A percentile compares a stretch with the other conserved stretches of the same genome.
These are phyloP conservation scores for Puccinia novopanici DNA, from an alignment of 1,284 basidiomycete species.

Conservation along the genomic window DNA sequence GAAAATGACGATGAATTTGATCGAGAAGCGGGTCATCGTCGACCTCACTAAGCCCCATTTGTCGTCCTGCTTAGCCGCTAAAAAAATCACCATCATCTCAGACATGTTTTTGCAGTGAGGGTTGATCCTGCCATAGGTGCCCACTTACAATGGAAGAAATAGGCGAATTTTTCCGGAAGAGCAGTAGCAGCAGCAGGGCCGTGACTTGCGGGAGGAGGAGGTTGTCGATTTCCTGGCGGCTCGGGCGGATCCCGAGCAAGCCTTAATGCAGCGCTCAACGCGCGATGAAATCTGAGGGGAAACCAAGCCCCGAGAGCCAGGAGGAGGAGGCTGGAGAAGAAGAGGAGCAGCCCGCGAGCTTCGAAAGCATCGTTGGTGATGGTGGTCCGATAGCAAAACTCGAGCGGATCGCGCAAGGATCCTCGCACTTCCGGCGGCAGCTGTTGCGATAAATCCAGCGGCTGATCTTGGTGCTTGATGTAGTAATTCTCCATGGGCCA, in stretches of 20 bases:
- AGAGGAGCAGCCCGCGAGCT: constrained; percentile 69
- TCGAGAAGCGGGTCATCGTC: neutral
- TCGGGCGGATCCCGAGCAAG: neutral
- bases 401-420: constrained; percentile 61
- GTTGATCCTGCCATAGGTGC: neutral
- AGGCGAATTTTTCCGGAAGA: neutral
- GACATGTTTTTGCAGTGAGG: neutral
- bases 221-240: neutral
- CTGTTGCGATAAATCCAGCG: constrained; percentile 56
- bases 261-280: constrained; percentile 62
- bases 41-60: neutral
- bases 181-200: neutral
- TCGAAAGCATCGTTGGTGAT: constrained; percentile 73
- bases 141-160: constrained; percentile 13
- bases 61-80: constrained; percentile 8
- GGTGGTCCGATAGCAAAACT: constrained; percentile 74
- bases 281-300: constrained; percentile 67
- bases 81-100: no score
- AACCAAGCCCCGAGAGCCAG: constrained; percentile 71
- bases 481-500: constrained; percentile 66
- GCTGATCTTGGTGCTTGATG: constrained; percentile 52
- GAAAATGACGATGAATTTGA: constrained; percentile 25
- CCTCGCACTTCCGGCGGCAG: constrained; percentile 64
- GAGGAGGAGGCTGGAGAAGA: constrained; percentile 66
- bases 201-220: neutral